Base-by-base conservation (phyloP, 352 stramenopile species). In the Aphanomyces astaci region DNA sequence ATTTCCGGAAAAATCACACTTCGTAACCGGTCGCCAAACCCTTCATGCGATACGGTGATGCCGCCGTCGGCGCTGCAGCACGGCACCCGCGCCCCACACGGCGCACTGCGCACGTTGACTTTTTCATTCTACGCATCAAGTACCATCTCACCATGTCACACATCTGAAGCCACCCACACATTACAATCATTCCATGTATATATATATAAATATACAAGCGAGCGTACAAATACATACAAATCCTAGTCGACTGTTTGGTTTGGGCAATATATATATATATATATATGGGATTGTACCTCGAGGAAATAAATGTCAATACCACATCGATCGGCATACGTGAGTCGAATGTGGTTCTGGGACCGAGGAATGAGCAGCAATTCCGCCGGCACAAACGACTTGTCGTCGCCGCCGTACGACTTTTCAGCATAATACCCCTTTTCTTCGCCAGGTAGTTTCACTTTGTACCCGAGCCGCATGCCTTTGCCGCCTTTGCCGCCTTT, bases 231-330 rank as follows among this genome's bases (percentile, higher is more conserved):
- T n/a, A n/a, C n/a, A n/a, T n/a, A n/a, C n/a, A n/a, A n/a, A n/a
- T n/a, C n/a, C n/a, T n/a, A n/a, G n/a, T n/a, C n/a, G n/a, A n/a
- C n/a, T n/a, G n/a, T n/a, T n/a, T n/a, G n/a, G n/a, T n/a, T n/a
- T n/a, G n/a, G n/a, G n/a, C n/a, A n/a, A n/a, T n/a, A n/a, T n/a
- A n/a, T n/a, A n/a, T n/a, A n/a, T n/a, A n/a, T n/a, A n/a, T n/a
- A n/a, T n/a, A n/a, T n/a, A 64, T 43, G 25, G 60, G 19, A 57
- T 59, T 75, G 32, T 73, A 92, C 86, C 86, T 92, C 81, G 69
- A 94, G 78, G 62, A 94, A 94, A 90, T 90, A 92, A 88, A 94
- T 90, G 90, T 94, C 86, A 75, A 94, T 84, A 60, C 82, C 86
- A 73, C 81, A 92, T 27, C 86, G 84, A 66, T 94, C 83, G 57